Conservation (phyloP, 768 basidiomycete genomes). For the Pleurotus tuoliensis region DNA sequence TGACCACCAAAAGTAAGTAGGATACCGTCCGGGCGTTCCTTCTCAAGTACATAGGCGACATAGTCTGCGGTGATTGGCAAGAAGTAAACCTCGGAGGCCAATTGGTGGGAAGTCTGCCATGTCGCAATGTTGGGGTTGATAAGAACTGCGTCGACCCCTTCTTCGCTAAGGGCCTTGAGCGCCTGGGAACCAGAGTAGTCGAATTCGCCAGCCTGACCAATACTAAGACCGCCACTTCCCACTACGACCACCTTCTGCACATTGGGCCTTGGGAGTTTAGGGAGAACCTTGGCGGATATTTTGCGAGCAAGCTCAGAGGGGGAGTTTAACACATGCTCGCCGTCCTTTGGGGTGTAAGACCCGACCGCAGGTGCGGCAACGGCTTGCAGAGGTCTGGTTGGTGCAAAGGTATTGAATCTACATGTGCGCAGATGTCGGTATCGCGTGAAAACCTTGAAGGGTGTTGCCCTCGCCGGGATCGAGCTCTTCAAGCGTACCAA, state of each 20-base stretch:
- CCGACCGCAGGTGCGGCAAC: conserved; percentile 76
- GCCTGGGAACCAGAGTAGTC: conserved; percentile 99
- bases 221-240: conserved; percentile 92
- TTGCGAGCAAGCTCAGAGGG: conserved; percentile 92
- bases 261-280: conserved; percentile 85
- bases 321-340: conserved; percentile 82
- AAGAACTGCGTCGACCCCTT: conserved; percentile 89
- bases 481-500: conserved; percentile 38
- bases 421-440: conserved; percentile 46
- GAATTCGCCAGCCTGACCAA: conserved; percentile 99
- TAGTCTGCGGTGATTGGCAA: conserved; percentile 95
- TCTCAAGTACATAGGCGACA: conserved; percentile 97
- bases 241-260: conserved; percentile 96
- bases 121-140: conserved; percentile 99
- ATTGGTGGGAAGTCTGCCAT: conserved; percentile 97
- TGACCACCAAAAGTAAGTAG: conserved; percentile 98
- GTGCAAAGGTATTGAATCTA: conserved; percentile 32
- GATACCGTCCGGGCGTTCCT: conserved; percentile 96
- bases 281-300: conserved; percentile 92
- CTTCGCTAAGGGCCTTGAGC: conserved; percentile 94
- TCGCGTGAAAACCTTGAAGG: conserved; percentile 30
- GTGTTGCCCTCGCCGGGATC: conserved; percentile 29
- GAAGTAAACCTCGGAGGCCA: conserved; percentile 97
- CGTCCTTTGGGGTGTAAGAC: conserved; percentile 58
- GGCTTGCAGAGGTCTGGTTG: conserved; percentile 55